Conservation (phyloP, 208 protist genomes). For the Trypanosoma rangeli region DNA sequence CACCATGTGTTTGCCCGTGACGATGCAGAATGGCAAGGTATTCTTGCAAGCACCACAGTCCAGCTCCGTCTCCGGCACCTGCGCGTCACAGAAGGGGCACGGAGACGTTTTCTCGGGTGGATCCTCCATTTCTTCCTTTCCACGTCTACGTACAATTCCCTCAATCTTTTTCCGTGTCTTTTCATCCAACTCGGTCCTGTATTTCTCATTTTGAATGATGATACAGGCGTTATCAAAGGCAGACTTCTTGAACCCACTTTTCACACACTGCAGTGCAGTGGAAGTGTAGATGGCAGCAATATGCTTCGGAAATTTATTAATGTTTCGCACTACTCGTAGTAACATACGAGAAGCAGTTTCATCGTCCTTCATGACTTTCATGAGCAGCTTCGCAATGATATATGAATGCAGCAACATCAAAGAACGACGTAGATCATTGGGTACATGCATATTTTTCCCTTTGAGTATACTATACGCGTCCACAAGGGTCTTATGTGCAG, state of each 20-base stretch:
- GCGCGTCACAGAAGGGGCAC: slow-evolving; percentile 93
- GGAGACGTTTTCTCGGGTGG: slow-evolving; percentile 80
- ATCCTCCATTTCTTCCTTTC: slow-evolving; percentile 83
- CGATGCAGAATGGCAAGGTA: slow-evolving; percentile 95
- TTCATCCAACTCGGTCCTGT: slow-evolving; percentile 90
- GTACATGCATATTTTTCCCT: slow-evolving; percentile 84
- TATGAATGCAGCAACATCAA: slow-evolving; percentile 98
- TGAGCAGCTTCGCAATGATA: slow-evolving; percentile 94
- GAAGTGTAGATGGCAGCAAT: slow-evolving; percentile 94
- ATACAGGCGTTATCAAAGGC: slow-evolving; percentile 96
- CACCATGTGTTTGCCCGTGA: slow-evolving; percentile 93
- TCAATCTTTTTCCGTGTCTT: slow-evolving; percentile 97
- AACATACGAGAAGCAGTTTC: slow-evolving; percentile 94
- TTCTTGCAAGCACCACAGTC: slow-evolving; percentile 95
- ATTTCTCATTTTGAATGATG: slow-evolving; percentile 95
- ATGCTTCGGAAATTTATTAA: slow-evolving; percentile 94
- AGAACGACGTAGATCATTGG: slow-evolving; percentile 86
- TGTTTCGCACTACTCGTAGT: slow-evolving; percentile 94
- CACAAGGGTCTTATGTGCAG: slow-evolving; percentile 94
- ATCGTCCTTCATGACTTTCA: slow-evolving; percentile 91
- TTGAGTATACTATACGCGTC: slow-evolving; percentile 92
- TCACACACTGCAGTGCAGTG: slow-evolving; percentile 95
- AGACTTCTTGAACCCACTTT: slow-evolving; percentile 84
- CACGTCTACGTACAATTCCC: slow-evolving; percentile 90
- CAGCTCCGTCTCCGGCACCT: slow-evolving; percentile 87